phyloP scores from a whole-genome alignment of 176 grass and related monocot species.

The Thinopyrum elongatum region DNA sequence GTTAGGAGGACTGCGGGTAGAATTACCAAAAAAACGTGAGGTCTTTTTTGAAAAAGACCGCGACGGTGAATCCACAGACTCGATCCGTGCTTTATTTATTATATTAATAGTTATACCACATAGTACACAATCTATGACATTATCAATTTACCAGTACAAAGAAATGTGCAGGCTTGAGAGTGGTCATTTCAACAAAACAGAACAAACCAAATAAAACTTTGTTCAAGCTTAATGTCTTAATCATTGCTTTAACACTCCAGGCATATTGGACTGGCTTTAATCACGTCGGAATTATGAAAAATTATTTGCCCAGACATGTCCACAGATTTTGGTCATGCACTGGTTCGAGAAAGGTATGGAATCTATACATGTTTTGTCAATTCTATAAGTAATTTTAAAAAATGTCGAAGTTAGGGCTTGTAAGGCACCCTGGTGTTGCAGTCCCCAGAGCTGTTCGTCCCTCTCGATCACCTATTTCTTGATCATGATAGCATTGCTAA shows the following conservation, averaged over 20 bases:
- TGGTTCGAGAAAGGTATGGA: not conserved
- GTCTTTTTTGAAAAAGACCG: no score
- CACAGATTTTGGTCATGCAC: not conserved
- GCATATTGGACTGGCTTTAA: not conserved
- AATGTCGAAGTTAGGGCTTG: not conserved
- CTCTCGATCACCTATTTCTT: not conserved
- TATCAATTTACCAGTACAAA: not conserved
- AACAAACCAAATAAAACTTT: not conserved
- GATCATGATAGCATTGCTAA: not conserved
- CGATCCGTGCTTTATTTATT: no score
- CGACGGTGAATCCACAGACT: no score
- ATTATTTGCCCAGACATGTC: not conserved
- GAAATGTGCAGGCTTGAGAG: not conserved
- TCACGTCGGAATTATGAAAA: not conserved
- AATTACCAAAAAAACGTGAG: no score
- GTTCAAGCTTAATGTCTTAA: not conserved
- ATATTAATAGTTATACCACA: slow-evolving; percentile 5
- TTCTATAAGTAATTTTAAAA: not conserved
- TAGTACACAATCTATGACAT: not conserved
- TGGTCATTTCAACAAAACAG: not conserved
- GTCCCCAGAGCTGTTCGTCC: not conserved
- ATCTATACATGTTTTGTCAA: not conserved
- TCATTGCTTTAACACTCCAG: not conserved
- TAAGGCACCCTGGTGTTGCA: not conserved
- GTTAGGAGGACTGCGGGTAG: no score